Base-by-base conservation (phyloP, 495 filamentous ascomycete species). In the Trypethelium eluteriae region DNA sequence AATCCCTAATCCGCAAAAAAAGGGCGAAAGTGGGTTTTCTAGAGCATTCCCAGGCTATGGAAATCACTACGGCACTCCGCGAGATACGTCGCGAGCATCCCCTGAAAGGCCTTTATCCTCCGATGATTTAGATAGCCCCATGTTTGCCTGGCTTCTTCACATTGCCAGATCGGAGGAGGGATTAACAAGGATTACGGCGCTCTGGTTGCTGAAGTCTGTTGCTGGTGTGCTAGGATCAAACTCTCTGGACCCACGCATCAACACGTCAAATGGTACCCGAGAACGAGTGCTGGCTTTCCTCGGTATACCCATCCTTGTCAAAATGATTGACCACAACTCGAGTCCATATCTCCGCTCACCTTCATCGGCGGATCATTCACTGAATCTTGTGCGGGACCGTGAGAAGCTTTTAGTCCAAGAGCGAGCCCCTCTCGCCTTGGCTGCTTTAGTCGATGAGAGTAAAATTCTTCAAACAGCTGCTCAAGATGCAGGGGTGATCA, bases 131-230 rank as follows among this genome's bases (percentile, higher is more conserved):
- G 93, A 96, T 69, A 95, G 85, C 66, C 84, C 88, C 25, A 76
- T 98, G 11, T 83, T 96, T 49, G 85, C 88, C 11, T 97, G 92
- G 89, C 84, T 98, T 12, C 83, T 97, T 38, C 80, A 85, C 64
- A 74, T 91, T 14, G 81, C 88, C 36, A 82, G 91, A 69, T 83
- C 83, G 12, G 82, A 85, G 62, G 77, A 76, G 56, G 87, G 86
- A 7, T 79, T 87, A 70, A 82, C 85, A 39, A 84, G 90, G 36
- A 76, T 96, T 62, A 88, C 88, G 82, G 89, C 95, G n/a, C 85
- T 88, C 18, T 88, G 86, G 50, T 79, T 96, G 2, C 80, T 96
- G 46, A 5, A 70, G 74, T 9, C 69, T n/a, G 63, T 16, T 32
- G 75, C 74, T 38, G 35, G 39, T 34, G 39, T 41, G 14, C n/a